These are phyloP conservation scores for Lathyrus oleraceus DNA, from an alignment of 306 rosid species.

Conservation along the genomic window DNA sequence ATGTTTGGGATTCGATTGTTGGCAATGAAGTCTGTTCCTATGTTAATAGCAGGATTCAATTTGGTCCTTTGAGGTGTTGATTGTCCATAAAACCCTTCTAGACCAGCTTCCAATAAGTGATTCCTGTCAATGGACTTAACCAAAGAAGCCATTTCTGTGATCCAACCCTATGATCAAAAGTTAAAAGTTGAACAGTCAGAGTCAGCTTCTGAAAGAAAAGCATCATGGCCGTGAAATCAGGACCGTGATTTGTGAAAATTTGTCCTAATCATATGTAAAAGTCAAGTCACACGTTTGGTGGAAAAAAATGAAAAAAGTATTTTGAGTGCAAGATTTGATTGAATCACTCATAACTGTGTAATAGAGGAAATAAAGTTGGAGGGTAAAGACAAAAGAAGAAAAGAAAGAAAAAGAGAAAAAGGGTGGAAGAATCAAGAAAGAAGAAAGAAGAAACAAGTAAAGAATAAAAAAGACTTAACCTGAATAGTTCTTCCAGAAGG, in stretches of 20 bases:
- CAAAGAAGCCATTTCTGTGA: constrained; percentile 81
- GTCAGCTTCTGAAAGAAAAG: constrained; percentile 13
- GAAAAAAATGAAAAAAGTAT: not conserved
- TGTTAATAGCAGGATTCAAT: constrained; percentile 61
- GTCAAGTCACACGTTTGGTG: too few species aligned
- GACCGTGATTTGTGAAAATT: constrained; percentile 32
- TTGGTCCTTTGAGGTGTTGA: constrained; percentile 71
- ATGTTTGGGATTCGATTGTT: constrained; percentile 63
- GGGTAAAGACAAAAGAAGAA: constrained; percentile 27
- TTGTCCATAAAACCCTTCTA: constrained; percentile 89
- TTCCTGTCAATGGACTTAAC: constrained; percentile 87
- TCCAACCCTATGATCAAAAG: constrained; percentile 69
- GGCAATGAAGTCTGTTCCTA: constrained; percentile 84
- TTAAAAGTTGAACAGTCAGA: not conserved
- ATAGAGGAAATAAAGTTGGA: not conserved
- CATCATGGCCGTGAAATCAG: constrained; percentile 15
- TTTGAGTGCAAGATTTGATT: constrained; percentile 6
- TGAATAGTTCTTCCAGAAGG: constrained; percentile 88
- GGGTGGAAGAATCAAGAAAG: not conserved
- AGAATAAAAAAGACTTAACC: constrained; percentile 41
- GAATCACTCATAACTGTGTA: not conserved
- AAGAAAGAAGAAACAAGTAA: constrained; percentile 1
- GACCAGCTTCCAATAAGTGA: constrained; percentile 84
- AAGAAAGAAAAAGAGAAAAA: not conserved
- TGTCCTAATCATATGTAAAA: constrained; percentile 13